Evolutionary conservation across 2,329 filamentous ascomycete genomes (phyloP).

Genomic region (Diaporthe nobilis): DNA sequence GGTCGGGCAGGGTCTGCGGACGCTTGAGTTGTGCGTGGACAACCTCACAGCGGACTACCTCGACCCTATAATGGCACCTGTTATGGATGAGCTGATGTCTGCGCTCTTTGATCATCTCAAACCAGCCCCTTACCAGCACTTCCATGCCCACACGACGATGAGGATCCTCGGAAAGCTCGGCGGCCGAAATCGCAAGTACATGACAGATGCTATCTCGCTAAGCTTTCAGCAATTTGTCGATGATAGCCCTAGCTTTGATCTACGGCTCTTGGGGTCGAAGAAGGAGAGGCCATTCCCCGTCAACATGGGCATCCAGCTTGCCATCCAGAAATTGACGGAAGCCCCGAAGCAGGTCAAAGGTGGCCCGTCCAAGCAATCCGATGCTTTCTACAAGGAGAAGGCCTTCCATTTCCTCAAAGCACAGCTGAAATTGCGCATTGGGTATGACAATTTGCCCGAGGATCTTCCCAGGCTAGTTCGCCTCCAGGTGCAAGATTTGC

Average conservation of each 20-base stretch:
- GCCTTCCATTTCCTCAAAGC: conserved; percentile 89
- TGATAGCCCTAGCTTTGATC: conserved; percentile 87
- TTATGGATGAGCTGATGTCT: conserved; percentile 99
- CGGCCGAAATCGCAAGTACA: conserved; percentile 94
- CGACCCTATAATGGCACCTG: conserved; percentile 98
- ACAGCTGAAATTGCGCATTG: conserved; percentile 91
- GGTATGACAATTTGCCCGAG: conserved; percentile 88
- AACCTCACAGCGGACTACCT: conserved; percentile 98
- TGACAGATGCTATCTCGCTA: conserved; percentile 89
- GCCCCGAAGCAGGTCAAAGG: conserved; percentile 73
- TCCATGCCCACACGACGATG: conserved; percentile 98
- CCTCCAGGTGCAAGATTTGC: conserved; percentile 89
- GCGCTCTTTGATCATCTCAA: conserved; percentile 96
- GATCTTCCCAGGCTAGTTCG: conserved; percentile 88
- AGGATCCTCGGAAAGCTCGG: conserved; percentile 96
- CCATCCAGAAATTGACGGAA: conserved; percentile 90
- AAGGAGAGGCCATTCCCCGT: conserved; percentile 90
- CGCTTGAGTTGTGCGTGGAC: conserved; percentile 95
- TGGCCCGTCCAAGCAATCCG: conserved; percentile 70
- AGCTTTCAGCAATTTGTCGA: conserved; percentile 89
- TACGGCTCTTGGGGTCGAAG: conserved; percentile 90
- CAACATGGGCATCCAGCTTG: conserved; percentile 87
- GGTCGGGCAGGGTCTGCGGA: conserved; percentile 93
- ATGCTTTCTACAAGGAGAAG: conserved; percentile 93
- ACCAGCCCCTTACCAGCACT: conserved; percentile 95